Conservation (phyloP, 139 green algal genomes). For the Deuterostichococcus epilithicus region DNA sequence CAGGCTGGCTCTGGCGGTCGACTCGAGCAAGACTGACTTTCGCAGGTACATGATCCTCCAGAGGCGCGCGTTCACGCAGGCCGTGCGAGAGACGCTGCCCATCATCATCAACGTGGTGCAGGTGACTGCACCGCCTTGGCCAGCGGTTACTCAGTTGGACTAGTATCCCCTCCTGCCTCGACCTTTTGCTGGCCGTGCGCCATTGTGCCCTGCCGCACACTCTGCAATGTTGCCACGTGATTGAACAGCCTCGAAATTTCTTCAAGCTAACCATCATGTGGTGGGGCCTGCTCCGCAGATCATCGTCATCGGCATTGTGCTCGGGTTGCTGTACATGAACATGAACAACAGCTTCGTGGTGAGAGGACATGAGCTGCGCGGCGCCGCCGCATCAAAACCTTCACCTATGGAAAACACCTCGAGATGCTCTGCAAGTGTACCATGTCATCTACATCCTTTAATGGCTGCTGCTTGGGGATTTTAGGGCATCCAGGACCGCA, state of each 20-base stretch:
- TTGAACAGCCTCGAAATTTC: too few relatives aligned
- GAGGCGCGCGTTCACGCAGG: slow-evolving; percentile 18
- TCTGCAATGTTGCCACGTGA: too few relatives aligned
- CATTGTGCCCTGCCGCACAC: too few relatives aligned
- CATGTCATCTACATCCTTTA: background rate
- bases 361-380: slow-evolving; percentile 10
- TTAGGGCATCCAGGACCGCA: slow-evolving; percentile 62
- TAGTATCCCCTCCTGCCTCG: too few relatives aligned
- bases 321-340: slow-evolving; percentile 37
- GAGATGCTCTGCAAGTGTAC: background rate
- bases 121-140: too few relatives aligned
- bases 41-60: slow-evolving; percentile 14
- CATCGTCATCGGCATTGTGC: slow-evolving; percentile 31
- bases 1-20: too few relatives aligned
- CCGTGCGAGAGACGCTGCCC: slow-evolving; percentile 19
- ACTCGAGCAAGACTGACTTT: too few relatives aligned
- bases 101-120: slow-evolving; percentile 11
- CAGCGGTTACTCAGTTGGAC: too few relatives aligned
- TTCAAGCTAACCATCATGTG: too few relatives aligned
- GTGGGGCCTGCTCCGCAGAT: slow-evolving; percentile 11
- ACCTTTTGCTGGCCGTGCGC: too few relatives aligned
- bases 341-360: slow-evolving; percentile 31
- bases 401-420: too few relatives aligned
- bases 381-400: background rate
- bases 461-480: background rate